Base-by-base conservation (phyloP, 73 alveolate genomes). In the Chromera velia region DNA sequence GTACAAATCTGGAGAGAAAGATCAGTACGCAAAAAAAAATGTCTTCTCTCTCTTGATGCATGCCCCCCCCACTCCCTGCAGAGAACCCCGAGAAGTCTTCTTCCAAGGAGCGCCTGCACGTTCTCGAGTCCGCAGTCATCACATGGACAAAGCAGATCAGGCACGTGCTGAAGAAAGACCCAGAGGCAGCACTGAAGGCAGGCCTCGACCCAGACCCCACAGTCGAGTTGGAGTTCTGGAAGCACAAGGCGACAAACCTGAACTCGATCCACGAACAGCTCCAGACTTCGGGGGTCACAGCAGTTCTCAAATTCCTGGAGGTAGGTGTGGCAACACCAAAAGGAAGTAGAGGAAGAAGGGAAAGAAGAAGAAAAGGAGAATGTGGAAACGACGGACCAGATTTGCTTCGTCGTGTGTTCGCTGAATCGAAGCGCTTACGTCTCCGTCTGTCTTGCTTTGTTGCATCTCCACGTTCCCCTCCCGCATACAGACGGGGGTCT, bases 141-240 rank as follows among this genome's bases (percentile, higher is more conserved):
- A 96, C 98, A 66, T 97, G 99, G 99, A 97, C 99, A 32, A 96
- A 96, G 81, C 96, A 96, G 89, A 97, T 97, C 87, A 91, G 97
- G 89, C 95, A 95, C 76, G 99, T 97, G 40, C 87, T 97, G 81
- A 96, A 96, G 85, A 97, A 96, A 82, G 99, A 96, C 80, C 98
- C 99, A 4, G 99, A 96, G 81, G 90, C 94, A 66, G 97, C 98
- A 18, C 96, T 94, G 68, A 94, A 95, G 92, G 86, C 93, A 33
- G 98, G 97, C 66, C 93, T 96, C 34, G 94, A 97, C 87, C 99
- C 99, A 76, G 98, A 95, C 64, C 99, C 99, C 29, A 91, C 91
- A 32, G 98, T 96, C 32, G 99, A 97, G 90, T 87, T 97, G 68
- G 94, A 92, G 33, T 97, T 97, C 93, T 97, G 99, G 99, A 90